Conservation (phyloP, 2,329 filamentous ascomycete genomes). For the Xylaria sp. region DNA sequence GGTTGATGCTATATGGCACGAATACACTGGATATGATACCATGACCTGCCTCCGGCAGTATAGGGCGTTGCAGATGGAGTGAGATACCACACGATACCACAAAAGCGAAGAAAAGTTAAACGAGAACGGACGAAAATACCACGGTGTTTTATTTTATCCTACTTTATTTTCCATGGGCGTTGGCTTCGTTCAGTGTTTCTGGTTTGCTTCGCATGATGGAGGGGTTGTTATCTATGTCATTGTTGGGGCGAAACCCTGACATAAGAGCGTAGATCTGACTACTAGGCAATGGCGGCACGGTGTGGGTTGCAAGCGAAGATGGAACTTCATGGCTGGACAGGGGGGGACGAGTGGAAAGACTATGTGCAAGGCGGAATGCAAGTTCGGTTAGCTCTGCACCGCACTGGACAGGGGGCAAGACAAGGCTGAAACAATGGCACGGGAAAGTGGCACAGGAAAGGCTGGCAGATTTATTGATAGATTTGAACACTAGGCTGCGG, state of each 20-base stretch:
- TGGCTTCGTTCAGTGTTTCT: conserved; percentile 18
- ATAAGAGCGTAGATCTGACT: not conserved
- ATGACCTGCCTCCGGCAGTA: conserved; percentile 40
- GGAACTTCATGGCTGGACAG: not conserved
- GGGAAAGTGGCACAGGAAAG: not conserved
- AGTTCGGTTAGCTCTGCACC: no score
- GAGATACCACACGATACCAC: conserved; percentile 40
- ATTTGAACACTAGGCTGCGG: conserved; percentile 9
- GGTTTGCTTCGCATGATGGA: not conserved
- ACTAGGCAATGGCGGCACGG: not conserved
- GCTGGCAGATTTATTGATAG: conserved; percentile 6
- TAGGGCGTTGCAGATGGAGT: conserved; percentile 43
- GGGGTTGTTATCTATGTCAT: conserved; percentile 1
- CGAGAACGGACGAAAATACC: conserved; percentile 36
- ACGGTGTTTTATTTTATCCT: conserved; percentile 23
- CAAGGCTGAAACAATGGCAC: not conserved
- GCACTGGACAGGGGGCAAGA: not conserved
- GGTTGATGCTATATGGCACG: conserved; percentile 42
- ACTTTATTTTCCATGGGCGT: conserved; percentile 18
- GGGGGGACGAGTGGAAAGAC: conserved; percentile 2
- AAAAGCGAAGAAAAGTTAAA: conserved; percentile 42
- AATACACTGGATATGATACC: conserved; percentile 45
- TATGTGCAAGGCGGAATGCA: conserved; percentile 2
- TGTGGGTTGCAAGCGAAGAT: not conserved
- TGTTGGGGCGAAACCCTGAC: conserved; percentile 4